A percentile compares a stretch with the other conserved stretches of the same genome.
Evolutionary conservation across 192 early-diverging fungal genomes (phyloP).

Genomic region (Linnemannia schmuckeri): DNA sequence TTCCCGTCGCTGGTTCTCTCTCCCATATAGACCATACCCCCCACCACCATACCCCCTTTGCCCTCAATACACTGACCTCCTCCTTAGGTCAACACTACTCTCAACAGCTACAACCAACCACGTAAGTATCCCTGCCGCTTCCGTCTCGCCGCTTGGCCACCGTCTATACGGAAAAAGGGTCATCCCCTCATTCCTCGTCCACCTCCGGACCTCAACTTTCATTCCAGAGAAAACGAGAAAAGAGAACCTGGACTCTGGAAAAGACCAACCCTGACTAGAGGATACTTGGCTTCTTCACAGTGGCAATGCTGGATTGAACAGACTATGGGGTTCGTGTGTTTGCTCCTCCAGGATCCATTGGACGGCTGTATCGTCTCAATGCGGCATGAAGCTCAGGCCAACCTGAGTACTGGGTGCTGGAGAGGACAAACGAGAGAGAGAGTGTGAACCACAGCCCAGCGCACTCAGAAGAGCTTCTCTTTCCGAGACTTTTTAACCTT

Average conservation of each 20-base stretch:
- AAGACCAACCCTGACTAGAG: background rate
- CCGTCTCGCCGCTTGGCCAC: background rate
- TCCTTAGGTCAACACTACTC: background rate
- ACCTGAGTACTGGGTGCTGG: background rate
- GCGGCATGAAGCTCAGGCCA: background rate
- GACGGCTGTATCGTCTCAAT: background rate
- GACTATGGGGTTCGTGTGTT: background rate
- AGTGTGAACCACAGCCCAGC: background rate
- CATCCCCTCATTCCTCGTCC: slow-evolving; percentile 8
- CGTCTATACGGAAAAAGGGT: background rate
- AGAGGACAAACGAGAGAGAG: background rate
- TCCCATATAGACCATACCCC: slow-evolving; percentile 5
- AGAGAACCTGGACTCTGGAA: background rate
- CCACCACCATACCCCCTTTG: background rate
- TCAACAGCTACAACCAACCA: background rate
- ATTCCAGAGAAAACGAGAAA: background rate
- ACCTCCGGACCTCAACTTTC: background rate
- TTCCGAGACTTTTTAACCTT: background rate
- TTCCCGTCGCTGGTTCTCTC: background rate
- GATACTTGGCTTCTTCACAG: background rate
- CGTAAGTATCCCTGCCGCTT: background rate
- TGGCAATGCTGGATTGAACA: background rate
- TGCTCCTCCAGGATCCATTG: background rate
- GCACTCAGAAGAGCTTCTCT: background rate
- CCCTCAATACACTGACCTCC: background rate